phyloP scores from a whole-genome alignment of 768 basidiomycete genomes.

The Xerocomellus amylosporus region DNA sequence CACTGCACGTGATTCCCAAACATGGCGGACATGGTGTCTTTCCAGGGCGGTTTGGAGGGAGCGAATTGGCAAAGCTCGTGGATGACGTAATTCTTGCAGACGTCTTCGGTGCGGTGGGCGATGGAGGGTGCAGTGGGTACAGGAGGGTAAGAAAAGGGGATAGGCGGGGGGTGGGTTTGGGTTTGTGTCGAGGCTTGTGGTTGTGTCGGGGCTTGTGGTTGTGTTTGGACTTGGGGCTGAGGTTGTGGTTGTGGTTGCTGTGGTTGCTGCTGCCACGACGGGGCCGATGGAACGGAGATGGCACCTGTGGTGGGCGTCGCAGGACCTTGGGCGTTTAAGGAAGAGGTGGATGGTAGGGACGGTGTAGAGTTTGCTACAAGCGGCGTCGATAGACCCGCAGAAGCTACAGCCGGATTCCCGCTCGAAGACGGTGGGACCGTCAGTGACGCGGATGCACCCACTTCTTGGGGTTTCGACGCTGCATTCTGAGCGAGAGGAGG shows the following conservation, averaged over 20 bases:
- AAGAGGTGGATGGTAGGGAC: neutral
- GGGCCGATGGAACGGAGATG: neutral
- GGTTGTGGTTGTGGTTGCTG: conserved; percentile 2
- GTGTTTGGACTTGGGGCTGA: neutral
- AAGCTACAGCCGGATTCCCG: neutral
- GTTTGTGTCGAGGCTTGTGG: neutral
- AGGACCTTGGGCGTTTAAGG: neutral
- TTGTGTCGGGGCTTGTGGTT: neutral
- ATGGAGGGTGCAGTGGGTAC: conserved; percentile 12
- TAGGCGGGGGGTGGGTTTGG: conserved; percentile 6
- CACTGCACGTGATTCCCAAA: conserved; percentile 85
- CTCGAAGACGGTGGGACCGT: neutral
- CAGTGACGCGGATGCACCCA: neutral
- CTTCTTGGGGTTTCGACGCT: conserved; percentile 9
- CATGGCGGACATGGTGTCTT: conserved; percentile 74
- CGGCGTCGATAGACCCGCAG: neutral
- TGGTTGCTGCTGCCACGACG: conserved; percentile 1
- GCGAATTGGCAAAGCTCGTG: conserved; percentile 55
- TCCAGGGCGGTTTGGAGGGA: conserved; percentile 55
- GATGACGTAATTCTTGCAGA: conserved; percentile 67
- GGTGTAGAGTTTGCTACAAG: neutral
- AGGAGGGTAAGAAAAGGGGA: conserved; percentile 9
- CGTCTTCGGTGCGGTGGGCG: conserved; percentile 44
- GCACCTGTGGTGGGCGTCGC: neutral
- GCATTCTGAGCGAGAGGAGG: conserved; percentile 13